Percentiles rank a stretch among this genome's conserved stretches.
These are phyloP conservation scores for Ophiocordyceps sinensis DNA, from an alignment of 2,329 filamentous ascomycete genomes.

Conservation along the genomic window DNA sequence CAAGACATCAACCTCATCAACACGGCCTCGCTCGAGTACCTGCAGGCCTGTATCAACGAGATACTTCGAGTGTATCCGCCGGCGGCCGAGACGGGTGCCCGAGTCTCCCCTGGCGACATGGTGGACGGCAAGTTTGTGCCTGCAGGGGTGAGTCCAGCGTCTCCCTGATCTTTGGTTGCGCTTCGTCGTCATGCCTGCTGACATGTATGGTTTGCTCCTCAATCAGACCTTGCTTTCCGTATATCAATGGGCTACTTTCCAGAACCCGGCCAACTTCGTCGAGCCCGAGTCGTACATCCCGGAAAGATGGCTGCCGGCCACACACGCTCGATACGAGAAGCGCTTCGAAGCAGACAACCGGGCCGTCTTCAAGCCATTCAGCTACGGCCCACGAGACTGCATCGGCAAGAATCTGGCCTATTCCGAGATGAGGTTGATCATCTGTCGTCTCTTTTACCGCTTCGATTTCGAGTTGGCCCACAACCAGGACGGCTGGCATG, in stretches of 20 bases:
- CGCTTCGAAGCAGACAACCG: constrained; percentile 24
- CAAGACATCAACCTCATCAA: constrained; percentile 22
- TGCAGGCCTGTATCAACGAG: constrained; percentile 27
- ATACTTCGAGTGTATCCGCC: constrained; percentile 25
- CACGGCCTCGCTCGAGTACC: constrained; percentile 16
- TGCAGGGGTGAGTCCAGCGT: constrained; percentile 14
- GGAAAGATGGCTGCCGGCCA: constrained; percentile 25
- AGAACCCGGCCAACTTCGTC: constrained; percentile 27
- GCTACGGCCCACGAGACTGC: constrained; percentile 23
- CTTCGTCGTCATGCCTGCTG: too few species aligned
- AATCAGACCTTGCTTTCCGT: constrained; percentile 25
- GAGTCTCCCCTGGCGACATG: constrained; percentile 15
- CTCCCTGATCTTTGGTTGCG: too few species aligned
- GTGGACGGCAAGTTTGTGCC: constrained; percentile 20
- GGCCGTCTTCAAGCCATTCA: constrained; percentile 22
- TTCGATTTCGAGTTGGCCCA: constrained; percentile 23
- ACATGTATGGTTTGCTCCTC: not conserved
- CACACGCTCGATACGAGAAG: constrained; percentile 16
- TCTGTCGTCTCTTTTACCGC: constrained; percentile 27
- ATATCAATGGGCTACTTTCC: constrained; percentile 29
- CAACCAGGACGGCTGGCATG: constrained; percentile 1
- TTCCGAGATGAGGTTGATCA: constrained; percentile 31
- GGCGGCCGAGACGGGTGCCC: constrained; percentile 12
- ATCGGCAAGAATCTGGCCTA: constrained; percentile 27
- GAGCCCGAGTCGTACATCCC: constrained; percentile 30